Conservation (phyloP, 495 filamentous ascomycete genomes). For the Aspergillus mulundensis region DNA sequence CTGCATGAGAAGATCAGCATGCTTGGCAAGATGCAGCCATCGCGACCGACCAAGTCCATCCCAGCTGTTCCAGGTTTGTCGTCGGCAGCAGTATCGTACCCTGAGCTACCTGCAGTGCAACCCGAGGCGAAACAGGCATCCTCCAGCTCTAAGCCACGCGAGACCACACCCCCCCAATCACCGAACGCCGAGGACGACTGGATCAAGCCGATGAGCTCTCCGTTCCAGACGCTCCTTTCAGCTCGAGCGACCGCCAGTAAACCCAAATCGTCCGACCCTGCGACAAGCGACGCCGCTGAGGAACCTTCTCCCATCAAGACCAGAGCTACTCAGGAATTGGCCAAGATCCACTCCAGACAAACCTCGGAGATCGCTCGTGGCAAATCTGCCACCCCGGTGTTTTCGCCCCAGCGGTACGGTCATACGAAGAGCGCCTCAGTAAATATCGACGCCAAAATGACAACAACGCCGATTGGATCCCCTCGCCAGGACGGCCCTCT, state of each 20-base stretch:
- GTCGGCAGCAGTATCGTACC: slow-evolving; percentile 45
- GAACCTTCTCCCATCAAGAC: slow-evolving; percentile 14
- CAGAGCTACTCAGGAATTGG: not conserved
- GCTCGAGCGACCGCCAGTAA: slow-evolving; percentile 56
- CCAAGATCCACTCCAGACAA: slow-evolving; percentile 4
- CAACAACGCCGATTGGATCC: slow-evolving; percentile 67
- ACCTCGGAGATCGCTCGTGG: slow-evolving; percentile 25
- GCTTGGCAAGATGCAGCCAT: slow-evolving; percentile 75
- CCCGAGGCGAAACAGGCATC: slow-evolving; percentile 28
- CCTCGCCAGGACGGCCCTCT: slow-evolving; percentile 75
- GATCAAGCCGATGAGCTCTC: slow-evolving; percentile 62
- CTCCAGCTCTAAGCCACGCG: slow-evolving; percentile 25
- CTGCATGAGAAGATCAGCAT: slow-evolving; percentile 91
- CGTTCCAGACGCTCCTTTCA: slow-evolving; percentile 41
- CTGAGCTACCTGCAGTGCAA: slow-evolving; percentile 50
- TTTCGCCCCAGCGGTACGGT: slow-evolving; percentile 43
- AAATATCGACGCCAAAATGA: slow-evolving; percentile 45
- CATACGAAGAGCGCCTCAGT: slow-evolving; percentile 62
- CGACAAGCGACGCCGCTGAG: slow-evolving; percentile 7
- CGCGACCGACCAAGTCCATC: slow-evolving; percentile 68
- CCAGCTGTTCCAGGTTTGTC: slow-evolving; percentile 41
- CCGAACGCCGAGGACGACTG: slow-evolving; percentile 76
- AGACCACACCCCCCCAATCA: slow-evolving; percentile 21
- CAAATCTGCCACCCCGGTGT: slow-evolving; percentile 44
- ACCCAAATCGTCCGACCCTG: slow-evolving; percentile 42